These are phyloP conservation scores for Monosporascus sp. DNA, from an alignment of 2,329 filamentous ascomycete genomes.

Conservation along the genomic window DNA sequence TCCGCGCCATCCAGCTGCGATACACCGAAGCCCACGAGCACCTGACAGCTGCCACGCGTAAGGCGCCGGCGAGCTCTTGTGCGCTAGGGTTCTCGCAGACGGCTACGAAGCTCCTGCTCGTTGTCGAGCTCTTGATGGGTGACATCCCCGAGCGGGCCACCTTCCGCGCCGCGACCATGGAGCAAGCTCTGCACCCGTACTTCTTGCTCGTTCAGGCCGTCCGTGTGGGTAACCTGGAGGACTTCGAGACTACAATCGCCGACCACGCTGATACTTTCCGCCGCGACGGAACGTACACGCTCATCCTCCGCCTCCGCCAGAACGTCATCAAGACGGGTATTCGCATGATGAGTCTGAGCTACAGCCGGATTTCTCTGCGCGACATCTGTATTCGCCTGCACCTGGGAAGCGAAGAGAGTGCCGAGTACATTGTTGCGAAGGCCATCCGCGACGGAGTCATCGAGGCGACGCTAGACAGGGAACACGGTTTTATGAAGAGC, in stretches of 20 bases:
- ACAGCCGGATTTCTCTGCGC: conserved; percentile 92
- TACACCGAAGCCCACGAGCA: conserved; percentile 98
- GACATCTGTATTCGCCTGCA: conserved; percentile 96
- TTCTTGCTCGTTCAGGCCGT: conserved; percentile 92
- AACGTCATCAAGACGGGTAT: conserved; percentile 99
- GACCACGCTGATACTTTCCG: conserved; percentile 80
- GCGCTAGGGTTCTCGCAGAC: conserved; percentile 94
- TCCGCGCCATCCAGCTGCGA: conserved; percentile 90
- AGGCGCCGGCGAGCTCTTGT: conserved; percentile 83
- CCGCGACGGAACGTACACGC: conserved; percentile 88
- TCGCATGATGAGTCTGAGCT: conserved; percentile 97
- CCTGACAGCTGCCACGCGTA: conserved; percentile 86
- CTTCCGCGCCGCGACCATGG: conserved; percentile 84
- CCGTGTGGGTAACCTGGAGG: conserved; percentile 90
- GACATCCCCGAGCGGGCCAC: conserved; percentile 94
- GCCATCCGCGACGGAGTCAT: conserved; percentile 97
- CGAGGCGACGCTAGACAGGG: conserved; percentile 88
- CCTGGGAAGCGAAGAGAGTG: conserved; percentile 91
- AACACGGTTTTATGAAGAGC: conserved; percentile 97
- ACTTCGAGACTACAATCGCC: conserved; percentile 83
- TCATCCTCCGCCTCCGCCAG: conserved; percentile 90
- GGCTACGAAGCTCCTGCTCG: conserved; percentile 90
- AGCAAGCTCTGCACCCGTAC: conserved; percentile 86
- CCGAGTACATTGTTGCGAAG: conserved; percentile 98
- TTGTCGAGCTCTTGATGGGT: conserved; percentile 96